Evolutionary conservation across 441 rosid genomes (phyloP).

Genomic region (Pelargonium cotyledonis): DNA sequence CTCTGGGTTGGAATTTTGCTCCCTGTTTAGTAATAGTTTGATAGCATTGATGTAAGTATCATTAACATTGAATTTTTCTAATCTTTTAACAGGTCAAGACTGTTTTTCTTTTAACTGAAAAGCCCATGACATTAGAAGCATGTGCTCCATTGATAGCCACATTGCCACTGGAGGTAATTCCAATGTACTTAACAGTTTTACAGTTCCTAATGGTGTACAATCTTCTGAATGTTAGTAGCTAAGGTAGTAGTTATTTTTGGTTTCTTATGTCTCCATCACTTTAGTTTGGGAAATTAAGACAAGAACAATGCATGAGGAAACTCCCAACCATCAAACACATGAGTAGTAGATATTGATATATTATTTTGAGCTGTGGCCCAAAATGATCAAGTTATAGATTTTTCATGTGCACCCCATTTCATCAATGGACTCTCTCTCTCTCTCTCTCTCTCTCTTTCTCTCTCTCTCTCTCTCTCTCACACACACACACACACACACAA

Average conservation of each 20-base stretch:
- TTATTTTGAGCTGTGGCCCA: no score
- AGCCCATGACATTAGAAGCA: slow-evolving; percentile 49
- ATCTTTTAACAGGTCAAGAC: slow-evolving; percentile 53
- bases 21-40: slow-evolving; percentile 1
- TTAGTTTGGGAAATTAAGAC: no score
- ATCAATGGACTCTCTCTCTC: no score
- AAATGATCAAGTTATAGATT: no score
- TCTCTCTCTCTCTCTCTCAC: no score
- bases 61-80: neutral
- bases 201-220: neutral
- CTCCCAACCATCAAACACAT: no score
- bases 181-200: neutral
- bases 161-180: slow-evolving; percentile 75
- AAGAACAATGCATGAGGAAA: no score
- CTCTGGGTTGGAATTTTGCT: neutral
- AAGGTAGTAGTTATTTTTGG: neutral
- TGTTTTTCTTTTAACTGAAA: slow-evolving; percentile 56
- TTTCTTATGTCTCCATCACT: no score
- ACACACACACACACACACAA: no score
- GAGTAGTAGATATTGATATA: no score
- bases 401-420: no score
- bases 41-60: neutral
- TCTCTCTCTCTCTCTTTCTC: no score
- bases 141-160: slow-evolving; percentile 89
- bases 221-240: neutral